Percentiles rank a stretch among this genome's conserved stretches.
Conservation (phyloP, 176 grass and related monocot genomes). For the Leersia perrieri region DNA sequence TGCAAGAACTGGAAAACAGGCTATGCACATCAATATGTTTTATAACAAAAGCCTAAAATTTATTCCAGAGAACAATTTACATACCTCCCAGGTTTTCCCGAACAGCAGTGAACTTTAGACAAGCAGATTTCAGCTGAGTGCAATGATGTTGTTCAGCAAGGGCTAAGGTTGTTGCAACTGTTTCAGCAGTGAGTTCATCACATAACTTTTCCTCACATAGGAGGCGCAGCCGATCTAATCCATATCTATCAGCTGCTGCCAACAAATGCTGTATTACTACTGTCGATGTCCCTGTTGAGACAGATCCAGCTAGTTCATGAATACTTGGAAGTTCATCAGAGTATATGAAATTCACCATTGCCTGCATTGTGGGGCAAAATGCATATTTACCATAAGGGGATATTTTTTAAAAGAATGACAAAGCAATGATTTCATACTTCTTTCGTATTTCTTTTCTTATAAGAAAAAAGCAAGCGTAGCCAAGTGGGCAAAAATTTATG, state of each 20-base stretch:
- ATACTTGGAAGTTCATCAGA: slow-evolving; percentile 75
- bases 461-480: neutral
- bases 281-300: slow-evolving; percentile 65
- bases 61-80: slow-evolving; percentile 24
- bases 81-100: slow-evolving; percentile 70
- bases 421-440: neutral
- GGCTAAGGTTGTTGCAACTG: slow-evolving; percentile 81
- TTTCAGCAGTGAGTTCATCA: slow-evolving; percentile 71
- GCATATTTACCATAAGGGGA: slow-evolving; percentile 5
- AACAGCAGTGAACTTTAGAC: slow-evolving; percentile 66
- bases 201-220: slow-evolving; percentile 77
- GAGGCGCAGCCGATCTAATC: slow-evolving; percentile 63
- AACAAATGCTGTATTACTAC: slow-evolving; percentile 71
- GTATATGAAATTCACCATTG: slow-evolving; percentile 81
- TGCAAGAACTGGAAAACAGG: neutral
- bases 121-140: slow-evolving; percentile 65
- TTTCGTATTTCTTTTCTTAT: neutral
- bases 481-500: neutral
- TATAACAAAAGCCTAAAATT: slow-evolving; percentile 5
- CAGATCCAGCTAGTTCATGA: slow-evolving; percentile 67
- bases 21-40: neutral
- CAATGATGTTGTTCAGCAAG: slow-evolving; percentile 87
- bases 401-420: neutral
- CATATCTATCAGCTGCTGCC: slow-evolving; percentile 86
- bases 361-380: slow-evolving; percentile 34